phyloP scores from a whole-genome alignment of 805 yeast genomes.

The Isabelozyma rhagii region DNA sequence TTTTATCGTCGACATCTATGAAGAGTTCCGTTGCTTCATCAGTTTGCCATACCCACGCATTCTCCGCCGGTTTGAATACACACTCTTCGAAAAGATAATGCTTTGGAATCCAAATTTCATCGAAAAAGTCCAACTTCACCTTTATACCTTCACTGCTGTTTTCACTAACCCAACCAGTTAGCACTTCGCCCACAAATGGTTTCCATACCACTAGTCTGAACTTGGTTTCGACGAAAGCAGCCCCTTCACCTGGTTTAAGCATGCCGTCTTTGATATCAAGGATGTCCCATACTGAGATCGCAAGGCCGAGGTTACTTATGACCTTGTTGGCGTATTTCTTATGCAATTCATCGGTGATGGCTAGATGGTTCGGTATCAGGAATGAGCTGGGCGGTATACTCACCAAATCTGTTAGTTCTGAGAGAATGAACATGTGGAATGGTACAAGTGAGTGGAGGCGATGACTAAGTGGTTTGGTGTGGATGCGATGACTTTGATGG shows the following conservation, averaged over 20 bases:
- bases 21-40: conserved; percentile 74
- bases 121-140: conserved; percentile 81
- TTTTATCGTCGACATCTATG: conserved; percentile 86
- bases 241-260: conserved; percentile 93
- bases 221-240: conserved; percentile 68
- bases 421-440: conserved; percentile 71
- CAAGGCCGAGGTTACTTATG: conserved; percentile 79
- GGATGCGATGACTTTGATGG: neutral
- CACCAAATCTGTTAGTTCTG: conserved; percentile 78
- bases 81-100: conserved; percentile 76
- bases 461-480: neutral
- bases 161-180: conserved; percentile 90
- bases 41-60: conserved; percentile 94
- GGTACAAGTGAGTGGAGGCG: neutral
- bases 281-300: conserved; percentile 81
- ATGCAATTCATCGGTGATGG: conserved; percentile 78
- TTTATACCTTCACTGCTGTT: conserved; percentile 86
- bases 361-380: conserved; percentile 64
- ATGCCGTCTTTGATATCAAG: conserved; percentile 82
- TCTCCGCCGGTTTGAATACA: conserved; percentile 65
- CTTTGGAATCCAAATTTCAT: conserved; percentile 88
- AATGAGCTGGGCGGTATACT: conserved; percentile 86
- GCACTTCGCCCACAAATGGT: conserved; percentile 90
- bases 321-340: conserved; percentile 84
- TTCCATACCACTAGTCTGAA: conserved; percentile 82